Conservation (phyloP, 176 grass and related monocot species). For the bread wheat (Triticum aestivum) region DNA sequence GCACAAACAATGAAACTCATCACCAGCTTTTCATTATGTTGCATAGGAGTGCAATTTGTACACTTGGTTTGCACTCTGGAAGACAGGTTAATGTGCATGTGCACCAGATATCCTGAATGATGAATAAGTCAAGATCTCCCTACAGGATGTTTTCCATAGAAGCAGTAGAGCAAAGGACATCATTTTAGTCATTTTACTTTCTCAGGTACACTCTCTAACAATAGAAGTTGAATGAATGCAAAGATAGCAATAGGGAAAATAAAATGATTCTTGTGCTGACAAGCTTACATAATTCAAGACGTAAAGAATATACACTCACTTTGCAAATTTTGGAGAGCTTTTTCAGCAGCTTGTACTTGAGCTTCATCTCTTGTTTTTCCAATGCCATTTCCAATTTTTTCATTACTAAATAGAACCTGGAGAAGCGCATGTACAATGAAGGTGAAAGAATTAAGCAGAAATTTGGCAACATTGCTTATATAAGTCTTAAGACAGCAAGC, state of each 20-base stretch:
- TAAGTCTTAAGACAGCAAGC: constrained; percentile 5
- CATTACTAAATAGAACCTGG: constrained; percentile 89
- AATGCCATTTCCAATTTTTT: constrained; percentile 85
- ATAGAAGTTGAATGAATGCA: constrained; percentile 2
- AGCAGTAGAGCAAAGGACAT: neutral
- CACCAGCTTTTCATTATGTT: constrained; percentile 6
- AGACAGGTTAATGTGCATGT: neutral
- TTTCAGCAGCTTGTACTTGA: constrained; percentile 88
- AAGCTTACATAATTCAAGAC: neutral
- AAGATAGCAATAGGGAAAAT: neutral
- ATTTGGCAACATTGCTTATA: neutral
- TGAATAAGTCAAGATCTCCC: neutral
- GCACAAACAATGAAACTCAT: neutral
- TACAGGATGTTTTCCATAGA: constrained; percentile 9
- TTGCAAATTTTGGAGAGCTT: constrained; percentile 78
- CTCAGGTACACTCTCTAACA: neutral
- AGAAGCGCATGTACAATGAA: constrained; percentile 30
- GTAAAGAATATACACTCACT: constrained; percentile 45
- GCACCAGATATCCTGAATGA: constrained; percentile 11
- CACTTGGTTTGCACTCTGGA: neutral
- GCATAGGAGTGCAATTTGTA: neutral
- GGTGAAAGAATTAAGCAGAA: constrained; percentile 20
- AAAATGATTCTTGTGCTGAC: neutral
- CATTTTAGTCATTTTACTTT: neutral
- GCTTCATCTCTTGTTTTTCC: constrained; percentile 92